Conservation (phyloP, 331 rosid genomes). For the Pyrus hybrid region DNA sequence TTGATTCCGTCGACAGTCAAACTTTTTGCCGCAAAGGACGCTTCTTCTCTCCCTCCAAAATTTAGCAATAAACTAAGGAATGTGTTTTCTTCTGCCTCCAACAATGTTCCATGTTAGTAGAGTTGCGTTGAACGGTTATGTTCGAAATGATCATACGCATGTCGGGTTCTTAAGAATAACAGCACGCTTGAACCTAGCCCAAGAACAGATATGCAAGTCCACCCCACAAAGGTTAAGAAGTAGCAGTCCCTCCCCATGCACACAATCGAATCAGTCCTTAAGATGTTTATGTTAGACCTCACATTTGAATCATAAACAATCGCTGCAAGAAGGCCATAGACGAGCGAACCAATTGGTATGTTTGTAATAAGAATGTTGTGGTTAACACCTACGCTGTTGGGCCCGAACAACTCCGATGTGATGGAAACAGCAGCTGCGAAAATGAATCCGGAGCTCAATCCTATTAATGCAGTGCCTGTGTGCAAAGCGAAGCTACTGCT, state of each 20-base stretch:
- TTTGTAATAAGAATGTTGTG: constrained; percentile 90
- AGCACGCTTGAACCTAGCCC: constrained; percentile 62
- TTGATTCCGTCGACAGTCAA: no score
- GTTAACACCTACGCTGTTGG: constrained; percentile 68
- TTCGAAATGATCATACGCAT: constrained; percentile 72
- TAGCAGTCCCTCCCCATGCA: constrained; percentile 90
- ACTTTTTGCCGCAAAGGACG: no score
- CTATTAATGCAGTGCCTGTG: constrained; percentile 66
- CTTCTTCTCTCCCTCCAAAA: no score
- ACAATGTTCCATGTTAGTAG: neutral
- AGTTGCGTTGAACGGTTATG: constrained; percentile 50
- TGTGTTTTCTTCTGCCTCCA: no score
- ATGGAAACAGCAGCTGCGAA: constrained; percentile 93
- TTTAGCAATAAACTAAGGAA: no score
- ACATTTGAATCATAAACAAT: constrained; percentile 65
- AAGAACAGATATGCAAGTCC: constrained; percentile 72
- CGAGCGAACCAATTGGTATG: constrained; percentile 81
- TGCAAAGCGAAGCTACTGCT: constrained; percentile 32
- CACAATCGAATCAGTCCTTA: constrained; percentile 30
- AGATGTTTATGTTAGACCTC: neutral
- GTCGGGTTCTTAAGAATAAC: constrained; percentile 73
- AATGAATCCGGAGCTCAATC: constrained; percentile 89
- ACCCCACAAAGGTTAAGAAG: constrained; percentile 64
- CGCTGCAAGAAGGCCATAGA: constrained; percentile 81
- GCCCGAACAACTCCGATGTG: constrained; percentile 89